Percentiles rank a stretch among this genome's conserved stretches.
Evolutionary conservation across 2,329 filamentous ascomycete species (phyloP).

Genomic region (Pyricularia sp.): DNA sequence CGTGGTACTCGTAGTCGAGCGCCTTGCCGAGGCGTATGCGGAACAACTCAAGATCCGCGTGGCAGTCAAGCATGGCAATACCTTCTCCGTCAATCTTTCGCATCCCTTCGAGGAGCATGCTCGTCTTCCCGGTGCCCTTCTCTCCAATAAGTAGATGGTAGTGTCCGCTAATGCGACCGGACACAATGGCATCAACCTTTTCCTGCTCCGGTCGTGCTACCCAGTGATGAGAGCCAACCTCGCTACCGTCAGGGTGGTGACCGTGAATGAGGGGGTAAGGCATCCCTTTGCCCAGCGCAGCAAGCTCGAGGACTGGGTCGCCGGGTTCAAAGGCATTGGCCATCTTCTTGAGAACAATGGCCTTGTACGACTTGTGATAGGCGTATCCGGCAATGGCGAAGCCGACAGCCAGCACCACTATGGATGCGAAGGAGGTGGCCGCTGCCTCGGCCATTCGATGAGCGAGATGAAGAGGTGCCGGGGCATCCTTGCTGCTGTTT

Average conservation of each 20-base stretch:
- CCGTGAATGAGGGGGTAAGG: slow-evolving; percentile 12
- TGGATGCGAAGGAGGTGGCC: slow-evolving; percentile 66
- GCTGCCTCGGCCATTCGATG: slow-evolving; percentile 65
- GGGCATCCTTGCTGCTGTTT: slow-evolving; percentile 8
- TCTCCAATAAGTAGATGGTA: slow-evolving; percentile 91
- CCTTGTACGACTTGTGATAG: slow-evolving; percentile 82
- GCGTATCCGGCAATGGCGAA: slow-evolving; percentile 61
- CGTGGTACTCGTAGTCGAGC: slow-evolving; percentile 92
- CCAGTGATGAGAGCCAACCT: slow-evolving; percentile 48
- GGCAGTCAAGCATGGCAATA: slow-evolving; percentile 91
- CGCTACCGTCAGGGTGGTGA: slow-evolving; percentile 27
- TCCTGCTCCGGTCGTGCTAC: slow-evolving; percentile 74
- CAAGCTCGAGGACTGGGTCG: slow-evolving; percentile 79
- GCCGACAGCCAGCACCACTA: slow-evolving; percentile 58
- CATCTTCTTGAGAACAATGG: slow-evolving; percentile 86
- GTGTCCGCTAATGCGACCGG: slow-evolving; percentile 63
- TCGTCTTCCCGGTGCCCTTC: slow-evolving; percentile 93
- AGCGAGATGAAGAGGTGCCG: slow-evolving; percentile 23
- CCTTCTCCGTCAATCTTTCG: slow-evolving; percentile 81
- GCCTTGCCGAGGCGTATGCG: slow-evolving; percentile 87
- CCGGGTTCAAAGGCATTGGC: slow-evolving; percentile 84
- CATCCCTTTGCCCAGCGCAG: slow-evolving; percentile 52
- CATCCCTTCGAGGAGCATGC: slow-evolving; percentile 94
- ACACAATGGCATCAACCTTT: slow-evolving; percentile 73
- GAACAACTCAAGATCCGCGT: slow-evolving; percentile 92